Evolutionary conservation across 2,329 filamentous ascomycete genomes (phyloP), one percentile per base, ranked within the genome.

Genomic region (Phyllachora maydis): DNA sequence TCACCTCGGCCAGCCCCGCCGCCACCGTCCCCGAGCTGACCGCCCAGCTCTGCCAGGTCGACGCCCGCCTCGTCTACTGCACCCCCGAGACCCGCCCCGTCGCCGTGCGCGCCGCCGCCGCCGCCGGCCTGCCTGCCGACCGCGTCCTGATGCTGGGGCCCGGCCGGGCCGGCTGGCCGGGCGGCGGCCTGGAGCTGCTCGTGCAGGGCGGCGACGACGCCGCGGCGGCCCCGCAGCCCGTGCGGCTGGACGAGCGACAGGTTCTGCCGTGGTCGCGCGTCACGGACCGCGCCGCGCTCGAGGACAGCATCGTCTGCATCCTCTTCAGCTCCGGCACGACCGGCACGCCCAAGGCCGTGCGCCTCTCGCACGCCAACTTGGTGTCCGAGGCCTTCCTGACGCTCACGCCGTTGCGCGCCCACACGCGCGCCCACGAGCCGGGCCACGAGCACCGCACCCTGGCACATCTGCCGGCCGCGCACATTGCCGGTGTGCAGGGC

Each of bases 101-200:
- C 6, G 47, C 56, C 0, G 37, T 53, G 12, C 54, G 54, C 1
- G 65, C 64, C 0, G 58, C 56, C 9, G 40, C 50, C 8, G 52
- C 52, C 4, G 41, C 42, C 8, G 56, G 52, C 0, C 31, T 70
- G 1, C 35, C 52, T 0, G 32, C 41, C 10, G 40, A 46, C 4
- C 49, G 56, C 18, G 54, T 74, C 2, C 36, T 71, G 5, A 34
- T 65, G 1, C 50, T 68, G 25, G 48, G 49, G 21, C 56, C 52
- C 16, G 16, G 6, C 16, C 16, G 16, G 16, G 6, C 6, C 16
- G 16, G 16, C 16, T 9, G 16, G 28, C 30, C 4, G 16, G 24
- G 19, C 16, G 24, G 16, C 5, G 14, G 23, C 6, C 17, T 29
- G 18, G 26, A 32, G 5, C 27, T 46, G 10, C 34, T 26, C 10